These are phyloP conservation scores for Agrostemma githago DNA, from an alignment of 148 eudicot genomes.

Conservation along the genomic window DNA sequence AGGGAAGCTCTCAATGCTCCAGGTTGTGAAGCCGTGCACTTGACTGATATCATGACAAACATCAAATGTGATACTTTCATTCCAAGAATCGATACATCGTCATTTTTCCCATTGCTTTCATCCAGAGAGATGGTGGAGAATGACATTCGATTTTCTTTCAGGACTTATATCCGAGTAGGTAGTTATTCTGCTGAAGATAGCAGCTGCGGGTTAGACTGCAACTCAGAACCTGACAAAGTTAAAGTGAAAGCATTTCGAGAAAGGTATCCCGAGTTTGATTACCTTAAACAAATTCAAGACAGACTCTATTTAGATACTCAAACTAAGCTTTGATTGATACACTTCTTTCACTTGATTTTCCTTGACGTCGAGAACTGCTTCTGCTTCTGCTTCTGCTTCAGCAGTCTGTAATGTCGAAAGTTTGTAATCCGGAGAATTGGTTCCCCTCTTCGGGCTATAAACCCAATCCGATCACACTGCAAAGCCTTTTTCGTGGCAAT, in stretches of 20 bases:
- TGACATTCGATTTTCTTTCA: constrained; percentile 45
- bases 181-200: constrained; percentile 9
- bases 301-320: background rate
- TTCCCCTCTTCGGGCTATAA: no score
- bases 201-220: background rate
- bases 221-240: background rate
- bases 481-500: no score
- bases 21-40: constrained; percentile 79
- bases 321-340: no score
- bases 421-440: no score
- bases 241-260: background rate
- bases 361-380: no score
- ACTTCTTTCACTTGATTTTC: no score
- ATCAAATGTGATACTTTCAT: constrained; percentile 82
- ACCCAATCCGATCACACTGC: no score
- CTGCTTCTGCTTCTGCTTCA: no score
- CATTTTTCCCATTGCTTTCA: constrained; percentile 63
- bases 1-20: constrained; percentile 78
- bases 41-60: constrained; percentile 57
- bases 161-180: constrained; percentile 63
- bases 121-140: constrained; percentile 58
- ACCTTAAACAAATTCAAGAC: constrained; percentile 15
- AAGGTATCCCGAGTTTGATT: constrained; percentile 2
- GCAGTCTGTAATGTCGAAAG: no score
- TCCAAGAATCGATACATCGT: constrained; percentile 49